Evolutionary conservation across 1,139 yeast genomes (phyloP).

Genomic region (Suhomyces choctaworum): DNA sequence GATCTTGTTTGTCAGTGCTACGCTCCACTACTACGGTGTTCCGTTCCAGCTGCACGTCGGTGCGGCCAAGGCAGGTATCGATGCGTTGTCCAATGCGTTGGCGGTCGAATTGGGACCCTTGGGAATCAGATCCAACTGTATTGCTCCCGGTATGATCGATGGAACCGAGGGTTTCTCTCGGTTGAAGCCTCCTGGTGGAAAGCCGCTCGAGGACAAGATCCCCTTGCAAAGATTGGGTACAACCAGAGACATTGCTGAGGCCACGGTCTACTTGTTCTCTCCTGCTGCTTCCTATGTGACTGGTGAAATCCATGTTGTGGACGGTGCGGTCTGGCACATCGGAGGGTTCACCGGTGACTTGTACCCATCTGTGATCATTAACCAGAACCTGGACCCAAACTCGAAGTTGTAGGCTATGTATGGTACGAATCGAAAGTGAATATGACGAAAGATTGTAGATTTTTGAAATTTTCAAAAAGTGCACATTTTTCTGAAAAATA

Average conservation of each 20-base stretch:
- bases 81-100: conserved; percentile 75
- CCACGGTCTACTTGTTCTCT: conserved; percentile 81
- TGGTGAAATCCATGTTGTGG: conserved; percentile 80
- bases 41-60: conserved; percentile 87
- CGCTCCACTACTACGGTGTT: conserved; percentile 82
- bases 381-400: conserved; percentile 24
- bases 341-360: conserved; percentile 45
- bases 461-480: too few species aligned
- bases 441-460: too few species aligned
- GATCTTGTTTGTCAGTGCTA: conserved; percentile 79
- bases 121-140: conserved; percentile 76
- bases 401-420: conserved; percentile 18
- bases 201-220: conserved; percentile 44
- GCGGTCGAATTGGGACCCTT: conserved; percentile 90
- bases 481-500: too few species aligned
- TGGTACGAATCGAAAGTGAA: not conserved
- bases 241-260: conserved; percentile 81
- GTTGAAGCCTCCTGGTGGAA: conserved; percentile 41
- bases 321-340: conserved; percentile 89
- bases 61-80: conserved; percentile 94
- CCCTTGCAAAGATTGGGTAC: conserved; percentile 81
- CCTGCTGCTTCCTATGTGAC: conserved; percentile 77
- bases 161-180: conserved; percentile 80
- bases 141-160: conserved; percentile 86
- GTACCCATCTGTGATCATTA: conserved; percentile 35